These are phyloP conservation scores for Alternaria sp. DNA, from an alignment of 2,329 filamentous ascomycete genomes.

Conservation along the genomic window DNA sequence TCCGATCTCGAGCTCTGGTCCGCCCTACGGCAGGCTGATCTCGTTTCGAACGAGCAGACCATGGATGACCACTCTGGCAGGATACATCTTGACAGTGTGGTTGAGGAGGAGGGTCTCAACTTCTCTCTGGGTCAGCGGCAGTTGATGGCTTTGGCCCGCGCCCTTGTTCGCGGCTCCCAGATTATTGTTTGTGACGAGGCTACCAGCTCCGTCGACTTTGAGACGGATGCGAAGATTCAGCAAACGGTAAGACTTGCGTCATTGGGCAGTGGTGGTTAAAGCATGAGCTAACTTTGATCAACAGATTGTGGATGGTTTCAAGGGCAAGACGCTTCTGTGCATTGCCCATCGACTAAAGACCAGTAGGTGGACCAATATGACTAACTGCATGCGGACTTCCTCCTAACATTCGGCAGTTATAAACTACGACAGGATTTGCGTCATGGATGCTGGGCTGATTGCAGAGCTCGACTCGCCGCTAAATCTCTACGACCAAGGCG, in stretches of 20 bases:
- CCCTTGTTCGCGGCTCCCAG: slow-evolving; percentile 83
- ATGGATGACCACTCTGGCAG: slow-evolving; percentile 62
- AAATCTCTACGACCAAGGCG: slow-evolving; percentile 73
- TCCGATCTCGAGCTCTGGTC: slow-evolving; percentile 80
- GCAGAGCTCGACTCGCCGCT: slow-evolving; percentile 84
- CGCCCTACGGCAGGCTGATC: slow-evolving; percentile 77
- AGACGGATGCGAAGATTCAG: slow-evolving; percentile 96
- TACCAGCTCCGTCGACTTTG: slow-evolving; percentile 70
- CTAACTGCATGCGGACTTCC: not conserved
- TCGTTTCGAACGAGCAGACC: slow-evolving; percentile 63
- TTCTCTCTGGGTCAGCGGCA: slow-evolving; percentile 80
- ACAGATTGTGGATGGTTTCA: slow-evolving; percentile 85
- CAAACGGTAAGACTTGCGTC: slow-evolving; percentile 72
- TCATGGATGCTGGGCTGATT: slow-evolving; percentile 91
- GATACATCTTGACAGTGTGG: slow-evolving; percentile 81
- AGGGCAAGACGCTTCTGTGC: slow-evolving; percentile 85
- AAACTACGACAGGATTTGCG: slow-evolving; percentile 92
- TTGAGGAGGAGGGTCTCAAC: slow-evolving; percentile 95
- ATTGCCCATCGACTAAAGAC: slow-evolving; percentile 93
- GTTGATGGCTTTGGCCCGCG: slow-evolving; percentile 91
- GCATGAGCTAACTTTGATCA: slow-evolving; percentile 64
- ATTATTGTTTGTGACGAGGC: slow-evolving; percentile 99
- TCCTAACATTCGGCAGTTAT: slow-evolving; percentile 65
- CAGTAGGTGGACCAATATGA: slow-evolving; percentile 10
- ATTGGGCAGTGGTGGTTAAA: not conserved